Evolutionary conservation across 306 rosid species (phyloP), one percentile per base, ranked within the genome.

Genomic region (Prunus fruticosa): DNA sequence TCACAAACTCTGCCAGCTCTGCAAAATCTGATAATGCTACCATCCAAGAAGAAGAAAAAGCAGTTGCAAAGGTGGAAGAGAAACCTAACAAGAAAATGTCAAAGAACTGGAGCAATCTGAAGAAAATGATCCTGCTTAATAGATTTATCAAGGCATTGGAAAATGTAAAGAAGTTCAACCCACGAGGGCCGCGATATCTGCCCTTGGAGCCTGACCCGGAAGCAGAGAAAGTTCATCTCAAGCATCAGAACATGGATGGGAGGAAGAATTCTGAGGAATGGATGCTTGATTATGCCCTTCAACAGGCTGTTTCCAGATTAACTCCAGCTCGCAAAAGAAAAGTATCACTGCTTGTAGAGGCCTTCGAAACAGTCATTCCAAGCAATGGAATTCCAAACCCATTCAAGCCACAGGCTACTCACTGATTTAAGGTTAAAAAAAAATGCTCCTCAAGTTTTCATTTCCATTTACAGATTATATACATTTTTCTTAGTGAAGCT

Each of bases 241-340:
- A 87, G 92, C 97, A 83, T 73, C 92, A 81, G 76, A 89, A 73
- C 76, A 74, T 75, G 80, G 96, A 75, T 32, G 96, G 80, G 67
- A 89, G 90, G 80, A 92, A 84, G 83, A 91, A 89, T 22, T 79
- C 96, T 5, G 97, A 89, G 86, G 99, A 96, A 80, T 96, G 98
- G 98, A 91, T 92, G 99, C 97, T 96, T 73, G 99, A 96, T 81
- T 79, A 87, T 71, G 99, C 99, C 49, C 88, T 96, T 81, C 85
- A 87, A 83, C 92, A 86, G 63, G 99, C 88, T 34, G 98, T 92
- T 62, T 79, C 96, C 68, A 83, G 85, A 68, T 85, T 96, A 67
- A 96, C 90, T 70, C 99, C 99, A 0, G 97, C 87, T 11, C 85
- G 98, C 82, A 96, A 85, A 84, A 87, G 88, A 77, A 96, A 91